Base-by-base conservation (phyloP, 2,329 filamentous ascomycete genomes). In the Coniochaeta sp. region DNA sequence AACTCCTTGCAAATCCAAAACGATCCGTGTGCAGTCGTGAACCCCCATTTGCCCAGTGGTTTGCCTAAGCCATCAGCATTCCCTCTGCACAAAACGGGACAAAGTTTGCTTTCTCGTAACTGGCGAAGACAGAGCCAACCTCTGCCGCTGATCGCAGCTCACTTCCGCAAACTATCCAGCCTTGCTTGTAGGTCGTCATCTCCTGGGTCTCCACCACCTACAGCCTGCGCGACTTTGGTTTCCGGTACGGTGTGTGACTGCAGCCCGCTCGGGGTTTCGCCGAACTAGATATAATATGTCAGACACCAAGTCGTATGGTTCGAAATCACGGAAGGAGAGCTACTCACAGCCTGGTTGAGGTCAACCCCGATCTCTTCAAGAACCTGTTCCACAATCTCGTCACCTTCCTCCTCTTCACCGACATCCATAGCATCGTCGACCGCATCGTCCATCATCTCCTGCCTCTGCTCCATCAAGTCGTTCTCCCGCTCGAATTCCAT, bases 401-500 rank as follows among this genome's bases (percentile, higher is more conserved):
- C 95, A 36, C 93, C 91, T 73, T 98, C 95, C 68, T 96, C 95
- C 70, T 99, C 95, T 63, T 96, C 87, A 17, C 85, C 86, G 40
- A 96, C 80, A 26, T 96, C 95, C 68, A 95, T 97, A 57, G 93
- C 93, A 73, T 99, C 95, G 72, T 99, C 95, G 62, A 99, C 95
- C 22, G 92, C 93, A 74, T 98, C 95, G 71, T 98, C 93, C 95
- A 99, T 98, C 90, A 99, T 97, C 75, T 98, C 95, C 74, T 98
- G 93, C 65, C 95, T 85, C 76, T 98, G 92, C 68, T 99, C 95
- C 95, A 99, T 99, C 62, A 99, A 93, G 70, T 98, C 95, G 76
- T 98, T 99, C 76, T 99, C 95, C 69, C 91, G 89, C 77, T 99
- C 95, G 69, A 99, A 99, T 71, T 99, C 95, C 93, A 97, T 96